Evolutionary conservation across 1,284 basidiomycete species (phyloP).

Genomic region (Trichosporon inkin): DNA sequence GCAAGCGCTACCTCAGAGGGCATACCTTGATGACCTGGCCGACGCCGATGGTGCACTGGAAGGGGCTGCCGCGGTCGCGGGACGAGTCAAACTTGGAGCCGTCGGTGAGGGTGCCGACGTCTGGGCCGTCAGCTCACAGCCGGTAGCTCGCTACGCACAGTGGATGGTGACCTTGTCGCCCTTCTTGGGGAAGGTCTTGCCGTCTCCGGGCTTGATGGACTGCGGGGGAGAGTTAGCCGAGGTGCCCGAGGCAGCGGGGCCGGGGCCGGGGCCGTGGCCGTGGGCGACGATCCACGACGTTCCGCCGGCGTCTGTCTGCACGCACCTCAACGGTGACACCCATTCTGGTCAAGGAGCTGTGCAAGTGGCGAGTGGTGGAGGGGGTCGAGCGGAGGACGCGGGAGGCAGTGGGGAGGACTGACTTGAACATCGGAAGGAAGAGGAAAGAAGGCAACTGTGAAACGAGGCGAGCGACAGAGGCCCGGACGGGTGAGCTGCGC

Average conservation of each 20-base stretch:
- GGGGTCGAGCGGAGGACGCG: conserved; percentile 14
- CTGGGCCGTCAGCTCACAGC: conserved; percentile 19
- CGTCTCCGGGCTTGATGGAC: conserved; percentile 48
- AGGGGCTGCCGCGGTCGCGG: conserved; percentile 56
- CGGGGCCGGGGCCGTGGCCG: neutral
- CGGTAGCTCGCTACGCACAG: conserved; percentile 33
- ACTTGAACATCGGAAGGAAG: conserved; percentile 17
- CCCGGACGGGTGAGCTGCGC: neutral
- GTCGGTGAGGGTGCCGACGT: conserved; percentile 51
- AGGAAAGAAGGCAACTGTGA: neutral
- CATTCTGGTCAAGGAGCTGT: conserved; percentile 47
- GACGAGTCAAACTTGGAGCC: conserved; percentile 53
- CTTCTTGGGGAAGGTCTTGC: conserved; percentile 49
- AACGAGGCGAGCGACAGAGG: neutral
- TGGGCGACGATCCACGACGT: neutral
- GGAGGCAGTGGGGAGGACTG: conserved; percentile 20
- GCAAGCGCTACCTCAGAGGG: neutral
- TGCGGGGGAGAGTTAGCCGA: conserved; percentile 16
- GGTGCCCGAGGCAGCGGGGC: neutral
- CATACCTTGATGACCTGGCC: conserved; percentile 67
- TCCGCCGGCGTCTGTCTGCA: neutral
- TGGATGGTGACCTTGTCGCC: conserved; percentile 48
- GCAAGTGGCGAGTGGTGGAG: conserved; percentile 33
- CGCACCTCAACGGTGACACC: conserved; percentile 49
- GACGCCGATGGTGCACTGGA: conserved; percentile 67